Percentiles rank a stretch among this genome's conserved stretches.
phyloP scores from a whole-genome alignment of 768 basidiomycete genomes.

The Russula abietina region DNA sequence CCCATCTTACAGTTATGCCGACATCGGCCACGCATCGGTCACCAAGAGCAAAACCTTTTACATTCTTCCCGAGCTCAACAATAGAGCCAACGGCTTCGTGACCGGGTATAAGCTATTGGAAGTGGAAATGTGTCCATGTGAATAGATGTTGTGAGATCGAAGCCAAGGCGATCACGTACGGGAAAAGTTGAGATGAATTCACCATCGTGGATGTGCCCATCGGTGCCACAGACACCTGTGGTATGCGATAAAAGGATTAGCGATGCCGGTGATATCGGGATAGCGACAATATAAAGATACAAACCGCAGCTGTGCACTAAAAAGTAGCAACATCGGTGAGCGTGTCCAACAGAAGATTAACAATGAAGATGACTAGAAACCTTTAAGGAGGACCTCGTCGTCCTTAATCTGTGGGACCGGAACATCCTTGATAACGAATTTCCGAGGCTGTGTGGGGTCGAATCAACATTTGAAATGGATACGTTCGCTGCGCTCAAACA shows the following conservation, averaged over 20 bases:
- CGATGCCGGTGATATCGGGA: background rate
- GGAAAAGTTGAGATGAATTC: slow-evolving; percentile 70
- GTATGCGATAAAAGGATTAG: slow-evolving; percentile 7
- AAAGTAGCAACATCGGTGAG: background rate
- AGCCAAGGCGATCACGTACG: slow-evolving; percentile 33
- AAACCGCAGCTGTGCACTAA: slow-evolving; percentile 29
- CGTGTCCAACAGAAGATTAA: background rate
- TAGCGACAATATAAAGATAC: slow-evolving; percentile 6
- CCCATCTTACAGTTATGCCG: slow-evolving; percentile 50
- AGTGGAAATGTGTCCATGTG: background rate
- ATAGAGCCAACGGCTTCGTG: slow-evolving; percentile 72
- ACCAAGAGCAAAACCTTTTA: slow-evolving; percentile 67
- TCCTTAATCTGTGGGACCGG: slow-evolving; percentile 60
- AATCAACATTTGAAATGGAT: slow-evolving; percentile 19
- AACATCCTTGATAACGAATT: slow-evolving; percentile 63
- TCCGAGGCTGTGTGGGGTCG: slow-evolving; percentile 42
- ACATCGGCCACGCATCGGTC: slow-evolving; percentile 86
- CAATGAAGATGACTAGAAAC: slow-evolving; percentile 30
- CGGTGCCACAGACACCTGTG: slow-evolving; percentile 62
- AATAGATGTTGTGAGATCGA: background rate
- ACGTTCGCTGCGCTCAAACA: slow-evolving; percentile 16
- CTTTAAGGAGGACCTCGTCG: slow-evolving; percentile 72
- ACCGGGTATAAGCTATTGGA: slow-evolving; percentile 56
- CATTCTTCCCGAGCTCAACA: slow-evolving; percentile 72
- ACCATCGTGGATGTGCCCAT: slow-evolving; percentile 55